These are phyloP conservation scores for Fagopyrum homotropicum DNA, from an alignment of 148 eudicot genomes.

Conservation along the genomic window DNA sequence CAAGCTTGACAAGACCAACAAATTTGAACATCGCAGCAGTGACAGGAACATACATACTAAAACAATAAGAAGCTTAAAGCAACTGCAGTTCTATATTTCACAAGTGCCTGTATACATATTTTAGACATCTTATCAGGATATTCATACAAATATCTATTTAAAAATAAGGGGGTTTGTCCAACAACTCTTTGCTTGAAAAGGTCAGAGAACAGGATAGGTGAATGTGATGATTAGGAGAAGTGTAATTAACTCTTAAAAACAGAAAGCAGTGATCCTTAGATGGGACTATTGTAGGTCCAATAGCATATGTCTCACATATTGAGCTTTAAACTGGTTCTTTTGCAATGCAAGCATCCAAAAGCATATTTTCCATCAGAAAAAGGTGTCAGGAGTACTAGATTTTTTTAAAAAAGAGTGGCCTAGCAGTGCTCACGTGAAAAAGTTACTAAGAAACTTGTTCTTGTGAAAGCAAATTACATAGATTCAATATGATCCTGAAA, in stretches of 20 bases:
- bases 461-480: no score
- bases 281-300: background rate
- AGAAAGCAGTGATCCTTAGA: background rate
- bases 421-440: background rate
- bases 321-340: background rate
- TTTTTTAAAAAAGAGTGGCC: background rate
- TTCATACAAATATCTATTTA: background rate
- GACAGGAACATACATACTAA: background rate
- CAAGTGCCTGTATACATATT: background rate
- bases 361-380: background rate
- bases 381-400: background rate
- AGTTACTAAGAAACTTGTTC: no score
- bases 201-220: background rate
- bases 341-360: background rate
- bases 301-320: background rate
- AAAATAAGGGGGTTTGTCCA: background rate
- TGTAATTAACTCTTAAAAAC: background rate
- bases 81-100: background rate
- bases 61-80: background rate
- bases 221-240: background rate
- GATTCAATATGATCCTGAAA: no score
- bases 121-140: background rate
- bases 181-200: background rate
- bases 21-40: background rate
- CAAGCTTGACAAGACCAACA: background rate